These are phyloP conservation scores for Symmetrospora coprosmae DNA, from an alignment of 768 basidiomycete genomes.

Conservation along the genomic window DNA sequence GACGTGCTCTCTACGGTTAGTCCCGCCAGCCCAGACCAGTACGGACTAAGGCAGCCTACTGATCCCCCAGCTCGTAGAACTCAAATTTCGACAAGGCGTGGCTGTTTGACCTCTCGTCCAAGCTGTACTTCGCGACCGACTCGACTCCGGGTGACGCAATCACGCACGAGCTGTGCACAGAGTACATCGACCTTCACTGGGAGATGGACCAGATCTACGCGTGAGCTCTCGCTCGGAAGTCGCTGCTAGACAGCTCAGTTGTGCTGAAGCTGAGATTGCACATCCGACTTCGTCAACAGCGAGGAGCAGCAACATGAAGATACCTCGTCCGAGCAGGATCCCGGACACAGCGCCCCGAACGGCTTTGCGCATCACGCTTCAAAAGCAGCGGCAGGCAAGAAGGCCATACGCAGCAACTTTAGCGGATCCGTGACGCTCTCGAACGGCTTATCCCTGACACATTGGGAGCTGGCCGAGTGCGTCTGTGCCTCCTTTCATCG, in stretches of 20 bases:
- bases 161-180: slow-evolving; percentile 76
- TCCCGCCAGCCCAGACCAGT: neutral
- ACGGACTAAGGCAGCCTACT: neutral
- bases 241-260: neutral
- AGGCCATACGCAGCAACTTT: neutral
- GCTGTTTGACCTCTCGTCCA: slow-evolving; percentile 69
- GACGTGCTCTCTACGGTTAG: slow-evolving; percentile 44
- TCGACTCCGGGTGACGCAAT: slow-evolving; percentile 76
- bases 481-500: slow-evolving; percentile 33
- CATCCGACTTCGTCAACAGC: neutral
- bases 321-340: neutral
- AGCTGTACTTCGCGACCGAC: slow-evolving; percentile 85
- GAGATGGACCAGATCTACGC: slow-evolving; percentile 74
- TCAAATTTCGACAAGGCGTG: slow-evolving; percentile 88
- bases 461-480: slow-evolving; percentile 63
- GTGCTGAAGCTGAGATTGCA: too few species aligned
- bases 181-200: slow-evolving; percentile 74
- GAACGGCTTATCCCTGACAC: slow-evolving; percentile 63
- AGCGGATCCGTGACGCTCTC: slow-evolving; percentile 29
- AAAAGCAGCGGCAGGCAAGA: too few species aligned
- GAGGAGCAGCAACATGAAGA: neutral
- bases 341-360: neutral
- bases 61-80: slow-evolving; percentile 47
- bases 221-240: slow-evolving; percentile 39
- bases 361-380: neutral